phyloP scores from a whole-genome alignment of 2,329 filamentous ascomycete species.

The Tolypocladium endophyticum region DNA sequence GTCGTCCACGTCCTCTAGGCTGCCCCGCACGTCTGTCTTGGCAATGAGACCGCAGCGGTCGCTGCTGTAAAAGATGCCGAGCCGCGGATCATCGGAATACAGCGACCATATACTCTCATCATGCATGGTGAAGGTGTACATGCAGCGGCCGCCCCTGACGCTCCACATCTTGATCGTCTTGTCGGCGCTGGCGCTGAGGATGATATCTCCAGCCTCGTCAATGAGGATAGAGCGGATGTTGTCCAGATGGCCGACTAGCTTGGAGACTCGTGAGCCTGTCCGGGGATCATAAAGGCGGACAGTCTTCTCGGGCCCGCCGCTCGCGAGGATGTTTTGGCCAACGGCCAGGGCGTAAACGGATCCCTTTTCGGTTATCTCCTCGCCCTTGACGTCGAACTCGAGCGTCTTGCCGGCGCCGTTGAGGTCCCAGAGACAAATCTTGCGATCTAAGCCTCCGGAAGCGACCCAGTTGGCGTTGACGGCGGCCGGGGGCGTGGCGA shows the following conservation, averaged over 20 bases:
- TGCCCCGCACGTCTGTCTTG: constrained; percentile 80
- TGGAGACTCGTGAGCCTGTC: constrained; percentile 82
- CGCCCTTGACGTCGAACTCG: constrained; percentile 74
- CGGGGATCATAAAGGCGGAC: constrained; percentile 87
- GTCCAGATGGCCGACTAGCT: constrained; percentile 93
- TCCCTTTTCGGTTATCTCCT: constrained; percentile 80
- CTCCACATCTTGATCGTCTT: constrained; percentile 98
- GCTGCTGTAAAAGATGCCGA: constrained; percentile 88
- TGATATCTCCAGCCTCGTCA: constrained; percentile 77
- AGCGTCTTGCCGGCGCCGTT: constrained; percentile 77
- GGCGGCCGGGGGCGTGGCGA: constrained; percentile 60
- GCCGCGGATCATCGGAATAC: constrained; percentile 74
- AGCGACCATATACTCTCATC: constrained; percentile 97
- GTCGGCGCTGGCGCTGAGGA: constrained; percentile 90
- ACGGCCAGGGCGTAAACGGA: constrained; percentile 87
- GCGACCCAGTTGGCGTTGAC: constrained; percentile 73
- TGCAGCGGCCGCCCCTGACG: constrained; percentile 85
- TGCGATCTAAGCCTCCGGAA: constrained; percentile 85
- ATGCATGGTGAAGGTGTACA: constrained; percentile 98
- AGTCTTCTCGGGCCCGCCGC: constrained; percentile 87
- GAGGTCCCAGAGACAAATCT: constrained; percentile 88
- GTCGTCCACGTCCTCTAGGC: constrained; percentile 61
- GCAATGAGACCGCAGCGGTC: constrained; percentile 90
- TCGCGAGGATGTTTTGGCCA: constrained; percentile 72
- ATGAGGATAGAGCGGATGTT: constrained; percentile 87